Evolutionary conservation across 139 green algal species (phyloP).

Genomic region (Gonium pectorale): DNA sequence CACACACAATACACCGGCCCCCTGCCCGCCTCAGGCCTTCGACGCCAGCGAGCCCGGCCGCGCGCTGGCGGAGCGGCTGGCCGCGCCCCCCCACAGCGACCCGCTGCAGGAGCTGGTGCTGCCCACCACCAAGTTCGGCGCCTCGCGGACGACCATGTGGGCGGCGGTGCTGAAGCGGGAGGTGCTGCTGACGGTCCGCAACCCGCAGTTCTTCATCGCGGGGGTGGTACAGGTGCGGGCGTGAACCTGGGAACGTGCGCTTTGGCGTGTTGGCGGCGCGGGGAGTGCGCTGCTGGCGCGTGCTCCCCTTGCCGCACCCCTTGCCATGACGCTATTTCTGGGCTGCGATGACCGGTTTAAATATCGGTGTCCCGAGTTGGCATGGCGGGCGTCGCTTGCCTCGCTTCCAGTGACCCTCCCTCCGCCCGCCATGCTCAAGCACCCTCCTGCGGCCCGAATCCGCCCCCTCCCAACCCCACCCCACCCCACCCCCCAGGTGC

Average conservation of each 20-base stretch:
- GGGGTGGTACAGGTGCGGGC: background rate
- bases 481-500: slow-evolving; percentile 5
- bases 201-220: background rate
- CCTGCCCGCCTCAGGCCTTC: background rate
- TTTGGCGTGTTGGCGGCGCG: background rate
- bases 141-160: background rate
- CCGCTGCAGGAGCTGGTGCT: slow-evolving; percentile 41
- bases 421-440: background rate
- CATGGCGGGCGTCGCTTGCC: background rate
- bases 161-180: background rate
- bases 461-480: background rate
- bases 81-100: slow-evolving; percentile 9
- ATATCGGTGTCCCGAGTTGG: background rate
- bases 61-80: background rate
- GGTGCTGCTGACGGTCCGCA: background rate
- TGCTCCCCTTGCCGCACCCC: too few species aligned
- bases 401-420: too few species aligned
- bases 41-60: slow-evolving; percentile 17
- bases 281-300: too few species aligned
- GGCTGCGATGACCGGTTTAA: background rate
- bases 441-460: background rate
- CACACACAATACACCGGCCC: too few species aligned
- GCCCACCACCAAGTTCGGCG: background rate
- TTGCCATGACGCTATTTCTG: too few species aligned
- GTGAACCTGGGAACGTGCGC: background rate